Conservation (phyloP, 2,329 filamentous ascomycete species). For the Metarhizium album region DNA sequence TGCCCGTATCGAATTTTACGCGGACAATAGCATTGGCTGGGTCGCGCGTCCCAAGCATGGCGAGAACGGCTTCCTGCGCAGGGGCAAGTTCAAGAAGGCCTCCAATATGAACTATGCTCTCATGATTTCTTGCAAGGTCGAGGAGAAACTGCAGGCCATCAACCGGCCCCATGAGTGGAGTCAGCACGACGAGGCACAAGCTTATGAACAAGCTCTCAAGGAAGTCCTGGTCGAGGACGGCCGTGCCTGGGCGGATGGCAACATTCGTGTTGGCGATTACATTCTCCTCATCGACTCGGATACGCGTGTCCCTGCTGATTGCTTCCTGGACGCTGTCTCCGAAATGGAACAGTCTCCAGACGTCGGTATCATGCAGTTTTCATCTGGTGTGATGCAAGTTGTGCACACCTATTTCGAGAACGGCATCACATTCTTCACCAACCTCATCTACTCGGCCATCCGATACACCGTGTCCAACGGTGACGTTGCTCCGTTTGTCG, state of each 20-base stretch:
- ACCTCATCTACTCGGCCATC: slow-evolving; percentile 68
- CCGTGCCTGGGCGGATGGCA: slow-evolving; percentile 71
- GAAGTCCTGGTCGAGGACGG: slow-evolving; percentile 57
- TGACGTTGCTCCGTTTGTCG: slow-evolving; percentile 68
- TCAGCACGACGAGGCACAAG: slow-evolving; percentile 55
- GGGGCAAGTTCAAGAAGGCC: slow-evolving; percentile 60
- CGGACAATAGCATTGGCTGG: slow-evolving; percentile 60
- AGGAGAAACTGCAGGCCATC: slow-evolving; percentile 52
- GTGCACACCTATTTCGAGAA: slow-evolving; percentile 63
- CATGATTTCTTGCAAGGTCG: slow-evolving; percentile 58
- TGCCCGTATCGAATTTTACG: slow-evolving; percentile 57
- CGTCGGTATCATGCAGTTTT: slow-evolving; percentile 69
- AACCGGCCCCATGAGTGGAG: slow-evolving; percentile 52
- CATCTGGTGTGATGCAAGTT: slow-evolving; percentile 70
- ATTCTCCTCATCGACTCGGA: slow-evolving; percentile 67
- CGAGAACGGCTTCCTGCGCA: slow-evolving; percentile 50
- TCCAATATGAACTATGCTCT: slow-evolving; percentile 65
- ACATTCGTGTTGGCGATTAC: slow-evolving; percentile 78
- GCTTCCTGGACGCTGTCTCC: slow-evolving; percentile 66
- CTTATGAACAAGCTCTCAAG: slow-evolving; percentile 54
- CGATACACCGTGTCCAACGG: slow-evolving; percentile 68
- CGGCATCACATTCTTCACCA: slow-evolving; percentile 61
- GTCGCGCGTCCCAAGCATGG: slow-evolving; percentile 54
- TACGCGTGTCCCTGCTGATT: slow-evolving; percentile 67
- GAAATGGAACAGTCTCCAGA: slow-evolving; percentile 74